Evolutionary conservation across 176 grass and related monocot species (phyloP).

Genomic region (Panicum miliaceum): DNA sequence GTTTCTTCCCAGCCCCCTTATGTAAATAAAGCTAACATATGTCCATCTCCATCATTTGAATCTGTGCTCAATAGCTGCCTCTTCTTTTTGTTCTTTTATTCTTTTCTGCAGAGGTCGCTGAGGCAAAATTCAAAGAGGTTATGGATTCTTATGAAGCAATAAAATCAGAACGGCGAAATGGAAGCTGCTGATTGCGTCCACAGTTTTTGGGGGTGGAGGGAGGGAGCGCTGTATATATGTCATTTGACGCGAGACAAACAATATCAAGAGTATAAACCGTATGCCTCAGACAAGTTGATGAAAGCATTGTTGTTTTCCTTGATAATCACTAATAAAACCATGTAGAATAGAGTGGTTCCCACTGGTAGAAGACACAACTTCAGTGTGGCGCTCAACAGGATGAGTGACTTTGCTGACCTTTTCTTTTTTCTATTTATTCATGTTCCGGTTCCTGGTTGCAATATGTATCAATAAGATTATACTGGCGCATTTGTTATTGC

Average conservation of each 20-base stretch:
- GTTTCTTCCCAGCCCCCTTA: neutral
- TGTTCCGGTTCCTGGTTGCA: neutral
- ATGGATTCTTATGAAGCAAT: slow-evolving; percentile 87
- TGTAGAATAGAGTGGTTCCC: neutral
- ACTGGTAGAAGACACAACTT: neutral
- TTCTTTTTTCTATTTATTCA: neutral
- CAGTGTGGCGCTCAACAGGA: neutral
- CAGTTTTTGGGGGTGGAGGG: neutral
- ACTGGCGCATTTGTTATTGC: neutral
- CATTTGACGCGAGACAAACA: neutral
- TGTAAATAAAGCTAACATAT: slow-evolving; percentile 27
- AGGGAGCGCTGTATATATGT: slow-evolving; percentile 13
- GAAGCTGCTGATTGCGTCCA: slow-evolving; percentile 49
- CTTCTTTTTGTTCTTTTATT: neutral
- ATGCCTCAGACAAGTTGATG: neutral
- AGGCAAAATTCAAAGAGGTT: slow-evolving; percentile 88
- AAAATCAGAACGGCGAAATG: slow-evolving; percentile 61
- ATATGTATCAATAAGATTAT: neutral
- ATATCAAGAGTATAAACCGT: neutral
- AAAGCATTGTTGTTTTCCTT: slow-evolving; percentile 18
- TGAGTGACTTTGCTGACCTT: neutral
- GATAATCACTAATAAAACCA: slow-evolving; percentile 25
- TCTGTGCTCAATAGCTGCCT: neutral
- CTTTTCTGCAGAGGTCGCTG: slow-evolving; percentile 55
- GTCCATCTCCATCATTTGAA: neutral